phyloP scores from a whole-genome alignment of 495 filamentous ascomycete species.

The Venustampulla echinocandica region DNA sequence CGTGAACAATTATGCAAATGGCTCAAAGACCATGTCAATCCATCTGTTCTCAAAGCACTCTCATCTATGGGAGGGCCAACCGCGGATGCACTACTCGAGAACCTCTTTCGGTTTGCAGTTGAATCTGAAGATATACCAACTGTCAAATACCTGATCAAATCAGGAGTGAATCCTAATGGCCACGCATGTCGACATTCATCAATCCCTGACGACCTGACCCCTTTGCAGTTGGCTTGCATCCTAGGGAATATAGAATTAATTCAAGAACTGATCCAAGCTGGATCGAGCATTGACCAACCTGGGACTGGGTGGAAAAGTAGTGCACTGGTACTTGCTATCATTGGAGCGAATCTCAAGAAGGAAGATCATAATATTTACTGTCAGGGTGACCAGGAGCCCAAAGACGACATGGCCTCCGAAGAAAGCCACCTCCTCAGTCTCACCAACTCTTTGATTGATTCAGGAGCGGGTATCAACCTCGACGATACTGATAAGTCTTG shows the following conservation, averaged over 20 bases:
- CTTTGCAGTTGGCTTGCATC: slow-evolving; percentile 1
- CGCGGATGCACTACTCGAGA: slow-evolving; percentile 9
- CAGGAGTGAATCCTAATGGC: slow-evolving; percentile 11
- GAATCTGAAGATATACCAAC: slow-evolving; percentile 10
- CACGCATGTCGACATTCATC: not conserved
- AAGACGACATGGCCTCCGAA: no score
- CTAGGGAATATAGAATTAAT: not conserved
- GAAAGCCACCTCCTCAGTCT: slow-evolving; percentile 3
- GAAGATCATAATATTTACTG: not conserved
- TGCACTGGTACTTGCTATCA: slow-evolving; percentile 2
- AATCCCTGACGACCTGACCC: not conserved
- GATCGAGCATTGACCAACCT: not conserved
- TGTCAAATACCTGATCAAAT: slow-evolving; percentile 11
- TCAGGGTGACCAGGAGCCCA: not conserved
- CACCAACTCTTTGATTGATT: slow-evolving; percentile 4
- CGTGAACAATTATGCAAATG: slow-evolving; percentile 10
- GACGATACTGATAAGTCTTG: no score
- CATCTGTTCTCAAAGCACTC: slow-evolving; percentile 6
- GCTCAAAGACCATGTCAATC: slow-evolving; percentile 2
- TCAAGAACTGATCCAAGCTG: slow-evolving; percentile 2
- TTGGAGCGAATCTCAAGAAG: not conserved
- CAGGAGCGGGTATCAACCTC: slow-evolving; percentile 12
- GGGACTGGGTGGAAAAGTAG: slow-evolving; percentile 6
- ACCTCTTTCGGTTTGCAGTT: slow-evolving; percentile 14
- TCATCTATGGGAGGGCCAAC: slow-evolving; percentile 14